Evolutionary conservation across 1,139 yeast genomes (phyloP), one percentile per base, ranked within the genome.

Genomic region (Yamadazyma conglobata): DNA sequence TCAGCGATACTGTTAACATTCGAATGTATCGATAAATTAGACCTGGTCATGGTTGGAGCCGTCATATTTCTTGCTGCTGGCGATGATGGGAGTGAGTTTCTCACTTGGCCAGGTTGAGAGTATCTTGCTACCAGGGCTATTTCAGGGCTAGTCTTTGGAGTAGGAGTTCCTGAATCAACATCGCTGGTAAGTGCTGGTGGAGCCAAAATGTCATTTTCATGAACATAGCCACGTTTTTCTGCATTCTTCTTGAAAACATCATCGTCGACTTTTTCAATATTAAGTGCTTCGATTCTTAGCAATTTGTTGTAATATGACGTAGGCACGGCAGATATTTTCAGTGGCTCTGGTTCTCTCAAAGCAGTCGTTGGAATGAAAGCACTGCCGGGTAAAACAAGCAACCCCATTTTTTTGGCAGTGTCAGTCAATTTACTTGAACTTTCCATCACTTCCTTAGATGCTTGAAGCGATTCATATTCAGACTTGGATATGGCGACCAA

Each of bases 321-420:
- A 10, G 89, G 88, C 22, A 82, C 50, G 6, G 79, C 77, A 33
- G 78, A 79, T 21, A 79, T 79, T 42, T 74, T 73, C 9, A 60
- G 57, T n/a, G 66, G 54, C 38, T 78, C 84, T 2, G 83, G 77
- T 6, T 54, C 56, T 45, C 73, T 67, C 8, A 74, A 70, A 19
- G 71, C 68, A 3, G 79, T 76, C 0, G 85, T 79, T 2, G 84
- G 76, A 38, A 81, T 58, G 44, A 73, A 79, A 3, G 79, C 62
- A 11, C 65, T 49, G 28, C 61, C 64, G 3, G 88, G 84, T 27
- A 80, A 64, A 30, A 76, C 63, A 41, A 82, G 50, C 33, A 69
- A 48, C 4, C 79, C 79, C 37, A 64, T 49, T 19, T 58, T 49
- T 26, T 57, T 59, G 7, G 79, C 81, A 20, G 54, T 51, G 2